Evolutionary conservation across 2,329 filamentous ascomycete species (phyloP), one percentile per base, ranked within the genome.

Genomic region (Gliomastix tumulicola): DNA sequence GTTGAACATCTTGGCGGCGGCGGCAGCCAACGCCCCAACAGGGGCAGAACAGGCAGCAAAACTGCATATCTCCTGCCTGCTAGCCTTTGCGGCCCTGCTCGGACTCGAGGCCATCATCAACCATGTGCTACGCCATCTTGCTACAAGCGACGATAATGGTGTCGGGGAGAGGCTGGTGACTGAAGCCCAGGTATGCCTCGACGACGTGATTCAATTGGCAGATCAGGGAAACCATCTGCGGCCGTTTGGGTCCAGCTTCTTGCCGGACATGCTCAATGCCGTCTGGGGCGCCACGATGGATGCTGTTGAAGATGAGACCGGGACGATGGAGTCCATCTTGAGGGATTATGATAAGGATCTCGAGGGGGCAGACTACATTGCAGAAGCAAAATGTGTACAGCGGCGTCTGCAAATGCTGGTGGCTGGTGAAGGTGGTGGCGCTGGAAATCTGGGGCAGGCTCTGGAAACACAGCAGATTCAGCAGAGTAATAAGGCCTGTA

Each of bases 271-370:
- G 22, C 40, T 50, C 2, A 44, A 42, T 1, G 38, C 42, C 21
- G 35, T 50, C 0, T 50, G 45, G 37, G 46, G 43, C 4, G 41
- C 45, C 1, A 37, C 22, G 0, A 40, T 47, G 4, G 32, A 39
- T 2, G 37, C 32, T 1, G 32, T 31, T 2, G 39, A 49, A n/a
- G n/a, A n/a, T n/a, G n/a, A n/a, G n/a, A n/a, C n/a, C n/a, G n/a
- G n/a, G n/a, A n/a, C n/a, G n/a, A 19, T 50, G n/a, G 27, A 35
- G 7, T 25, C 23, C 3, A 21, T 49, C 11, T 4, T 50, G 1
- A 4, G 38, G 10, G 46, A 49, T 10, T 50, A 43, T n/a, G 35
- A 50, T 5, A 38, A 34, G 0, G 48, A 50, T 10, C 31, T 42
- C 1, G 28, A 43, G 1, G 48, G 47, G 1, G 39, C 39, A 0